Percentiles rank a stretch among this genome's conserved stretches.
These are phyloP conservation scores for Aciculosporium take DNA, from an alignment of 2,329 filamentous ascomycete species.

Conservation along the genomic window DNA sequence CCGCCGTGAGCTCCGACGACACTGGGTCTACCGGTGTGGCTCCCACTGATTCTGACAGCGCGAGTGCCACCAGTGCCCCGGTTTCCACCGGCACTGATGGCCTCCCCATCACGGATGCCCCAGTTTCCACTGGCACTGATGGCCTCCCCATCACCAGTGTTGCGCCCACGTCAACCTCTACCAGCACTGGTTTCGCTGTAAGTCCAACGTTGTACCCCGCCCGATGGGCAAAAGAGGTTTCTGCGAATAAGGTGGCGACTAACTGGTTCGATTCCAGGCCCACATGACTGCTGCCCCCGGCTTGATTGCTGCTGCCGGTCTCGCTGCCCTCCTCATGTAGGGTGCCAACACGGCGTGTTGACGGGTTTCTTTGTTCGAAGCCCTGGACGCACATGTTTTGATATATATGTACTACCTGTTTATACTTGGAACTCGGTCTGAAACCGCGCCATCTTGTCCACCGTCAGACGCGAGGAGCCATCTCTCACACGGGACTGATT, in stretches of 20 bases:
- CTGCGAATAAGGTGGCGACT: too few relatives aligned
- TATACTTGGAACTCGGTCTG: constrained; percentile 15
- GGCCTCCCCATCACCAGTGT: background rate
- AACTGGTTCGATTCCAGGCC: constrained; percentile 12
- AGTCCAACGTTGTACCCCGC: constrained; percentile 7
- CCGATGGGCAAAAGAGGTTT: background rate
- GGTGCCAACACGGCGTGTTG: constrained; percentile 4
- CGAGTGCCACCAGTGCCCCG: constrained; percentile 8
- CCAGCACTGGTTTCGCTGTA: constrained; percentile 16
- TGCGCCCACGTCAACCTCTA: constrained; percentile 4
- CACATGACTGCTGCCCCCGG: constrained; percentile 33
- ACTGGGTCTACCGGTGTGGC: background rate
- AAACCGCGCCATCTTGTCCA: constrained; percentile 12
- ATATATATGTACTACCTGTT: constrained; percentile 29
- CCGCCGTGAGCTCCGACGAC: background rate
- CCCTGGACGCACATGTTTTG: constrained; percentile 25
- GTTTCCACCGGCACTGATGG: constrained; percentile 8
- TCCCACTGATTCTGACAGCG: constrained; percentile 9
- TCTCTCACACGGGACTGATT: constrained; percentile 12
- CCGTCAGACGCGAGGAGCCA: constrained; percentile 8
- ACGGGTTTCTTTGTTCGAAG: constrained; percentile 11
- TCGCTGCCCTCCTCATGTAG: constrained; percentile 36
- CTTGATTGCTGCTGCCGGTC: constrained; percentile 33
- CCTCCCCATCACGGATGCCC: constrained; percentile 6
- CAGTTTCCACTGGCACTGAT: background rate